Evolutionary conservation across 2,329 filamentous ascomycete genomes (phyloP), one percentile per base, ranked within the genome.

Genomic region (Beauveria scarabaeidicola): DNA sequence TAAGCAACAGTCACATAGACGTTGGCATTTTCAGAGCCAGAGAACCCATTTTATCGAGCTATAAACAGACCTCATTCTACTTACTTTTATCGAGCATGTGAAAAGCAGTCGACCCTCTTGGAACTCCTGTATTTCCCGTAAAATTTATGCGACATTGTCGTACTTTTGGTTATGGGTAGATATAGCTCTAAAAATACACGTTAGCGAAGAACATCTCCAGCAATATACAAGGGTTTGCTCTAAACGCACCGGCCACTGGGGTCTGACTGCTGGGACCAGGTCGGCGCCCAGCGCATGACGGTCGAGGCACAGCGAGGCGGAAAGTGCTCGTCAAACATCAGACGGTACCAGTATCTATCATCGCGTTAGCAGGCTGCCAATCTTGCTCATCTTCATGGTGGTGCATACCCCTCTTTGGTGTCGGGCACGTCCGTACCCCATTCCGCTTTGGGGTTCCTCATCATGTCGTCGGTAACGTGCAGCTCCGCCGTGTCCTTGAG

Each of bases 321-420:
- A 84, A 97, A 99, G 76, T 95, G 93, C 82, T 99, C 93, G 74
- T 99, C 94, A 73, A 97, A 99, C 93, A 99, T 97, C 73, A 79
- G 82, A 69, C 94, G 88, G 79, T 99, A 99, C 94, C 94, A 99
- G 82, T 96, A 95, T 51, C 86, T 88, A 66, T 52, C 51, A 38
- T 17, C 50, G 51, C 7, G 64, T 74, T 58, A 75, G 70, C 60
- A 60, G 13, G 11, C 8, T 23, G n/a, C 44, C 19, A 11, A 6
- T n/a, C 5, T 25, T 15, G 21, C 59, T 54, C 9, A 57, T 38
- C 53, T 29, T 43, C 21, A 23, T 44, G 32, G 60, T 61, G 66
- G 38, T 59, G 80, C 85, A 68, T 85, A 92, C 77, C 91, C 94
- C 78, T 99, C 94, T 83, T 99, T 99, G 70, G 88, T 92, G 70